These are phyloP conservation scores for Boletus patriciae DNA, from an alignment of 768 basidiomycete species.

Conservation along the genomic window DNA sequence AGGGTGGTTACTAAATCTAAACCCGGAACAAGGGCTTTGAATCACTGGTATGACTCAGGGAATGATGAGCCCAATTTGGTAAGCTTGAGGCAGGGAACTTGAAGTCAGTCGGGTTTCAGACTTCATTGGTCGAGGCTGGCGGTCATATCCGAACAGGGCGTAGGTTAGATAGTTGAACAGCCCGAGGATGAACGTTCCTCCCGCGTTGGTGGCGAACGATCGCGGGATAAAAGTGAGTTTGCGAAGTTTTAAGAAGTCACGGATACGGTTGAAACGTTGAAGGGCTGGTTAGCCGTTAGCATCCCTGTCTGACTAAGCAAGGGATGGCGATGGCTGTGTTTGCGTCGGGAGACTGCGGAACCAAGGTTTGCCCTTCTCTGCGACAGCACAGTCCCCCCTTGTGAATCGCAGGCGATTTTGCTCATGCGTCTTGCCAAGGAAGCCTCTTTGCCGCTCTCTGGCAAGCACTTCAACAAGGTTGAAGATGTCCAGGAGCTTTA, in stretches of 20 bases:
- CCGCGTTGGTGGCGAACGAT: not conserved
- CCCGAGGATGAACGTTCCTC: not conserved
- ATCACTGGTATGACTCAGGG: not conserved
- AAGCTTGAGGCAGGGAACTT: not conserved
- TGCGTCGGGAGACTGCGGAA: slow-evolving; percentile 7
- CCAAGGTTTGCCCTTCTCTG: not conserved
- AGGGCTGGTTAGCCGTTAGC: not conserved
- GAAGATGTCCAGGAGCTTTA: slow-evolving; percentile 79
- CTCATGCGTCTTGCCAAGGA: slow-evolving; percentile 20
- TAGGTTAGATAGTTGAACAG: not conserved
- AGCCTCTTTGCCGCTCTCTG: slow-evolving; percentile 10
- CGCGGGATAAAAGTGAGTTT: not conserved
- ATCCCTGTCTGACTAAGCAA: slow-evolving; percentile 20
- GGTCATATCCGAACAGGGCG: slow-evolving; percentile 5
- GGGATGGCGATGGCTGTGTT: slow-evolving; percentile 10
- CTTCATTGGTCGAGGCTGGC: not conserved
- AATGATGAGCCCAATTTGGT: not conserved
- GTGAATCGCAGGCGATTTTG: slow-evolving; percentile 3
- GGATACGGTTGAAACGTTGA: no score
- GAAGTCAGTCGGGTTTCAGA: no score
- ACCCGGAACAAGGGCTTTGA: not conserved
- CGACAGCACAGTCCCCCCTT: not conserved
- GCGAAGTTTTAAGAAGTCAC: no score
- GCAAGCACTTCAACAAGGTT: slow-evolving; percentile 47
- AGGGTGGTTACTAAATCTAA: not conserved